Percentiles rank a stretch among this genome's conserved stretches.
Conservation (phyloP, 441 rosid species). For the Croton laevigatus region DNA sequence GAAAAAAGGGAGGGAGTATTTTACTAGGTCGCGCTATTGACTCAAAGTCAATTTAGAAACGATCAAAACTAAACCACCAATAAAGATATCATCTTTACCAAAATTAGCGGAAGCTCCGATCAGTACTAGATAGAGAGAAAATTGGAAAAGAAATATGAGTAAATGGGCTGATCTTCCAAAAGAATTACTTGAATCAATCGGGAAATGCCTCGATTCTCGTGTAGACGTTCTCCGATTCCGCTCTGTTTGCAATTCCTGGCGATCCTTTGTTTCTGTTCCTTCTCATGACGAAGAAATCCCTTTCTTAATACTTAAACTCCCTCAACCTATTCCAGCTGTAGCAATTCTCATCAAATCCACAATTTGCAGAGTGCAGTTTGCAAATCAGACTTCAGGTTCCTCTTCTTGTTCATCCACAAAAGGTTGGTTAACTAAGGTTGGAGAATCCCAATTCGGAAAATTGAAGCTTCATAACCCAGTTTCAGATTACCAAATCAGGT, state of each 20-base stretch:
- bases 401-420: constrained; percentile 13
- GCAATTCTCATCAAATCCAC: constrained; percentile 32
- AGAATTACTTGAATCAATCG: constrained; percentile 47
- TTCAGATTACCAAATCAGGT: constrained; percentile 21
- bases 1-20: too few relatives aligned
- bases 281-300: constrained; percentile 4
- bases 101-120: not conserved
- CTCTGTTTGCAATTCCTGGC: constrained; percentile 71
- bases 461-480: constrained; percentile 53
- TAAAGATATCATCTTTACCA: not conserved
- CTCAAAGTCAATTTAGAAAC: too few relatives aligned
- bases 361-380: constrained; percentile 3
- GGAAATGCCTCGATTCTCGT: constrained; percentile 35
- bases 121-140: not conserved
- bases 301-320: constrained; percentile 21
- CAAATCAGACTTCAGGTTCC: not conserved
- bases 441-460: constrained; percentile 33
- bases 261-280: constrained; percentile 30
- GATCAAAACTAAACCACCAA: not conserved
- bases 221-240: constrained; percentile 47
- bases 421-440: constrained; percentile 57
- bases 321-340: constrained; percentile 27
- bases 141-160: not conserved
- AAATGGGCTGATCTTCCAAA: constrained; percentile 50
- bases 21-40: too few relatives aligned